Percentiles rank a stretch among this genome's conserved stretches.
phyloP scores from a whole-genome alignment of 345 rosid species.

The Balakata baccata region DNA sequence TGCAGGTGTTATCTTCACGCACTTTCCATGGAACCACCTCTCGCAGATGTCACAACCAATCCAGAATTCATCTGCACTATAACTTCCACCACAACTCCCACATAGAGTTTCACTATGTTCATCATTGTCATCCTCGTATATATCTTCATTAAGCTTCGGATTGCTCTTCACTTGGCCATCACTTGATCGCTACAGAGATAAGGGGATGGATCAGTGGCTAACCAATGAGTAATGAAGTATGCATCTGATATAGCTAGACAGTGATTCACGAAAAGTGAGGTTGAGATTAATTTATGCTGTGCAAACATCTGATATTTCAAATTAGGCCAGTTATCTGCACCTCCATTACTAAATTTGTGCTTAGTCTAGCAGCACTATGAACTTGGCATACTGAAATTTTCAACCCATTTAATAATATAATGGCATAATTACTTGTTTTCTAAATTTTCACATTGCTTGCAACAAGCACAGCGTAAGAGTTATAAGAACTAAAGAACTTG shows the following conservation, averaged over 20 bases:
- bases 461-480: neutral
- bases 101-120: conserved; percentile 79
- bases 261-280: conserved; percentile 3
- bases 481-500: neutral
- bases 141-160: conserved; percentile 51
- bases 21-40: conserved; percentile 88
- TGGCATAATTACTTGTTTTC: neutral
- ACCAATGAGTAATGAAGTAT: neutral
- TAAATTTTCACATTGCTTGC: neutral
- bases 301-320: neutral
- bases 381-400: neutral
- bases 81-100: conserved; percentile 81
- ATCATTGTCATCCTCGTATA: conserved; percentile 68
- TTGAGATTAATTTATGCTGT: neutral
- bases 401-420: neutral
- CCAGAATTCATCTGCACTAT: conserved; percentile 80
- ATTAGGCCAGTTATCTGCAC: neutral
- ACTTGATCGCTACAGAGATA: conserved; percentile 52
- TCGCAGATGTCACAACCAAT: conserved; percentile 84
- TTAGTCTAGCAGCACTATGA: neutral
- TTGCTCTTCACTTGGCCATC: conserved; percentile 63
- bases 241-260: neutral
- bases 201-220: neutral
- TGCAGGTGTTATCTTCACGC: conserved; percentile 83
- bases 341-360: neutral